Conservation (phyloP, 2,329 filamentous ascomycete genomes). For the Fusarium sp. region DNA sequence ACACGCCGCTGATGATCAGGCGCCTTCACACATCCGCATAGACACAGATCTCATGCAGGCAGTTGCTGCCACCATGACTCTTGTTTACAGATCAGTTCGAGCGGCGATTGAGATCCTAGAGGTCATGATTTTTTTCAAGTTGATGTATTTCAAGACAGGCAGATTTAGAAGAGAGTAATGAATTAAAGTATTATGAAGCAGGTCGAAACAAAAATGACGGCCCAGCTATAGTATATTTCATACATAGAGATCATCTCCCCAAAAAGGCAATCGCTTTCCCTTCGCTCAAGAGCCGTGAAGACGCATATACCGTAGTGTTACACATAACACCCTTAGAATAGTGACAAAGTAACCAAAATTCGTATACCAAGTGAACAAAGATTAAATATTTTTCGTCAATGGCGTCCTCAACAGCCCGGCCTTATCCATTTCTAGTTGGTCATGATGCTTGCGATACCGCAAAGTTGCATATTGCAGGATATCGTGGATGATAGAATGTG, state of each 20-base stretch:
- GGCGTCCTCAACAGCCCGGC: slow-evolving; percentile 32
- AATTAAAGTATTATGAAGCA: slow-evolving; percentile 60
- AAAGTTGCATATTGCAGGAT: slow-evolving; percentile 15
- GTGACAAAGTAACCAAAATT: slow-evolving; percentile 19
- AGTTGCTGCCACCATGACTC: not conserved
- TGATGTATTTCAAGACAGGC: not conserved
- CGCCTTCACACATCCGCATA: not conserved
- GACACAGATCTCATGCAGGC: not conserved
- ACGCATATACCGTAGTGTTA: slow-evolving; percentile 28
- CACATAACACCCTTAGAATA: slow-evolving; percentile 36
- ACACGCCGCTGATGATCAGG: not conserved
- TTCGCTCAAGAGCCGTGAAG: slow-evolving; percentile 24
- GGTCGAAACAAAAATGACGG: slow-evolving; percentile 48
- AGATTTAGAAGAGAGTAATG: slow-evolving; percentile 54
- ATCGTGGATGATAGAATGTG: slow-evolving; percentile 13
- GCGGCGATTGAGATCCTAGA: not conserved
- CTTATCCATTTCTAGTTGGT: slow-evolving; percentile 8
- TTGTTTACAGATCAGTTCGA: not conserved
- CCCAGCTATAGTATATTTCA: slow-evolving; percentile 39
- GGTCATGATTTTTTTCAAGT: not conserved
- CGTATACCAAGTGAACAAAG: slow-evolving; percentile 16
- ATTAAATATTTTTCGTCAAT: slow-evolving; percentile 21
- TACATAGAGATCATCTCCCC: slow-evolving; percentile 40
- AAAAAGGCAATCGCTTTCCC: slow-evolving; percentile 15
- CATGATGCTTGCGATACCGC: not conserved